Conservation (phyloP, 768 basidiomycete species). For the Pilatotrama ljubarskyi region DNA sequence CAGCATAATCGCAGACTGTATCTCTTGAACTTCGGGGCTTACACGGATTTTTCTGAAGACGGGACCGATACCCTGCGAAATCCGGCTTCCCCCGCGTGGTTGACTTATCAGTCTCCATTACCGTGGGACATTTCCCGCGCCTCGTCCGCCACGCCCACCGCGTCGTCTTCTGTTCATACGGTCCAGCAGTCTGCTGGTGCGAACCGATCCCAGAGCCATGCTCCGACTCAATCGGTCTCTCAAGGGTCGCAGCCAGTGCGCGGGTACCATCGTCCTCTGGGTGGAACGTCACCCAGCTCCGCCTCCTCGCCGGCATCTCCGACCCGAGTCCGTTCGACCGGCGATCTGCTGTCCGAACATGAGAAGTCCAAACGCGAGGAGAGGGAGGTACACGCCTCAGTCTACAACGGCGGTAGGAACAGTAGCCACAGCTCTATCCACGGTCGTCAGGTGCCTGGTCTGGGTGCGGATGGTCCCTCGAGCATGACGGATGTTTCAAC, state of each 20-base stretch:
- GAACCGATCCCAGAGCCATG: conserved; percentile 30
- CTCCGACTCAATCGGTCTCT: conserved; percentile 20
- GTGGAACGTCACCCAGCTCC: conserved; percentile 19
- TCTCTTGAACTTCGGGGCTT: not conserved
- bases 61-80: conserved; percentile 51
- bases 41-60: conserved; percentile 21
- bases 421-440: conserved; percentile 17
- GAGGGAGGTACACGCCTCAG: conserved; percentile 15
- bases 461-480: conserved; percentile 11
- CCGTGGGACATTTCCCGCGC: conserved; percentile 56
- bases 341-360: conserved; percentile 49
- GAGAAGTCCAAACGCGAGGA: conserved; percentile 27
- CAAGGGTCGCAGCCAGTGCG: conserved; percentile 6
- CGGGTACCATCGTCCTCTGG: conserved; percentile 11
- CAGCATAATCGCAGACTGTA: conserved; percentile 35
- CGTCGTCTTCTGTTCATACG: conserved; percentile 40
- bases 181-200: conserved; percentile 28
- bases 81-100: conserved; percentile 67
- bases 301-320: conserved; percentile 46
- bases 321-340: conserved; percentile 55
- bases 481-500: conserved; percentile 24
- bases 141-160: conserved; percentile 53
- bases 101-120: conserved; percentile 40
- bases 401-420: conserved; percentile 7
- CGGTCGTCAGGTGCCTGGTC: conserved; percentile 1